Evolutionary conservation across 768 basidiomycete species (phyloP).

Genomic region (Naganishia vaughanmartiniae): DNA sequence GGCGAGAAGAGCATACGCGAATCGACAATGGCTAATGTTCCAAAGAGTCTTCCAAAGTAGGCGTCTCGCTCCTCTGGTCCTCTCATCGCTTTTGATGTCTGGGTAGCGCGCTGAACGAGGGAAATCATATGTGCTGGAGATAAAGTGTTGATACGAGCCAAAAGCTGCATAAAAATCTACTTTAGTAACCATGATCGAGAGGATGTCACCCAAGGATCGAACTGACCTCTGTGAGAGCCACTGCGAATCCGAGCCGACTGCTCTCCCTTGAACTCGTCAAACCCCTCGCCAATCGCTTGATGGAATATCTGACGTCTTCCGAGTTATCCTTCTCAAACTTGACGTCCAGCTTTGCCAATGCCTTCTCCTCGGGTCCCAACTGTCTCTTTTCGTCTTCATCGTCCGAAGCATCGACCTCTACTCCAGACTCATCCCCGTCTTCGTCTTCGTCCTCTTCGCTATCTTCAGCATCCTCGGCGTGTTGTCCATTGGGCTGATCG

Average conservation of each 20-base stretch:
- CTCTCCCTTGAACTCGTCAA: slow-evolving; percentile 89
- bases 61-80: slow-evolving; percentile 91
- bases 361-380: slow-evolving; percentile 32
- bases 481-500: slow-evolving; percentile 35
- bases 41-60: slow-evolving; percentile 88
- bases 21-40: slow-evolving; percentile 76
- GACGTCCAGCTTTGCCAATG: slow-evolving; percentile 42
- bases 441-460: slow-evolving; percentile 46
- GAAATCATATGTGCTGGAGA: slow-evolving; percentile 72
- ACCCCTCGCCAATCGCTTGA: slow-evolving; percentile 79
- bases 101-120: slow-evolving; percentile 70
- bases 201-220: too few species aligned
- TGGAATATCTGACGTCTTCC: slow-evolving; percentile 87
- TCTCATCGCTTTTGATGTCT: slow-evolving; percentile 70
- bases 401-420: slow-evolving; percentile 38
- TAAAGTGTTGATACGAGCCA: slow-evolving; percentile 73
- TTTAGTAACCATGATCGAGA: not conserved
- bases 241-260: slow-evolving; percentile 90
- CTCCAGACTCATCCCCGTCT: slow-evolving; percentile 38
- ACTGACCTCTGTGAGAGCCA: slow-evolving; percentile 87
- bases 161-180: slow-evolving; percentile 58
- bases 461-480: slow-evolving; percentile 58
- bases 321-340: slow-evolving; percentile 66
- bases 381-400: slow-evolving; percentile 55
- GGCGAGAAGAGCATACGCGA: slow-evolving; percentile 72